Evolutionary conservation across 2,329 filamentous ascomycete species (phyloP).

Genomic region (Ophiostoma ips): DNA sequence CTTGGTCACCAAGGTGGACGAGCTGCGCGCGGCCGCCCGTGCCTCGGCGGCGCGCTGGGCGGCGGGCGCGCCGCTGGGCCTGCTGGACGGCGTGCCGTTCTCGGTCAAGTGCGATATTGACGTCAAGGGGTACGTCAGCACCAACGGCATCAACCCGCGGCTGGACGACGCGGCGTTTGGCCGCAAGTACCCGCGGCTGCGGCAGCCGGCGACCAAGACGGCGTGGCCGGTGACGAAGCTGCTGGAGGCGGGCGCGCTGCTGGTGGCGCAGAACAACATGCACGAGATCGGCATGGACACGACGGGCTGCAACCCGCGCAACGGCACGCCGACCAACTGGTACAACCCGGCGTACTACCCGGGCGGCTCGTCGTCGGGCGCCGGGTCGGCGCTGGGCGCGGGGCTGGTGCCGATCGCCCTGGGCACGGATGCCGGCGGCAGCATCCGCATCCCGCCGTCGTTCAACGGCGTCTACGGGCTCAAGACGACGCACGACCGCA

Average conservation of each 20-base stretch:
- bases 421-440: conserved; percentile 62
- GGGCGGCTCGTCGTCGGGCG: conserved; percentile 69
- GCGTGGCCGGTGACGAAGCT: conserved; percentile 59
- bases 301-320: conserved; percentile 66
- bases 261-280: conserved; percentile 67
- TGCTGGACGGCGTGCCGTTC: conserved; percentile 71
- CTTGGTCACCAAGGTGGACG: conserved; percentile 49
- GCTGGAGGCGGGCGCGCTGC: conserved; percentile 59
- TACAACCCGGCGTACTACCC: conserved; percentile 65
- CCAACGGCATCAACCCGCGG: conserved; percentile 44
- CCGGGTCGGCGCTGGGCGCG: conserved; percentile 52
- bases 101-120: conserved; percentile 73
- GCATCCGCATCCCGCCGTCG: conserved; percentile 55
- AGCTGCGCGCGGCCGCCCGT: conserved; percentile 52
- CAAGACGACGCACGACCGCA: conserved; percentile 63
- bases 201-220: conserved; percentile 36
- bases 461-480: conserved; percentile 75
- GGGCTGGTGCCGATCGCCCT: conserved; percentile 64
- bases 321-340: conserved; percentile 65
- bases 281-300: conserved; percentile 71
- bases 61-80: conserved; percentile 47
- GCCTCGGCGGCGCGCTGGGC: conserved; percentile 62
- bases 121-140: conserved; percentile 55
- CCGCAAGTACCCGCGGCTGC: conserved; percentile 37
- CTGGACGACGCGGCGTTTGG: conserved; percentile 21